A percentile compares a stretch with the other conserved stretches of the same genome.
Conservation (phyloP, 2,329 filamentous ascomycete genomes). For the Keithomyces neogunnii region DNA sequence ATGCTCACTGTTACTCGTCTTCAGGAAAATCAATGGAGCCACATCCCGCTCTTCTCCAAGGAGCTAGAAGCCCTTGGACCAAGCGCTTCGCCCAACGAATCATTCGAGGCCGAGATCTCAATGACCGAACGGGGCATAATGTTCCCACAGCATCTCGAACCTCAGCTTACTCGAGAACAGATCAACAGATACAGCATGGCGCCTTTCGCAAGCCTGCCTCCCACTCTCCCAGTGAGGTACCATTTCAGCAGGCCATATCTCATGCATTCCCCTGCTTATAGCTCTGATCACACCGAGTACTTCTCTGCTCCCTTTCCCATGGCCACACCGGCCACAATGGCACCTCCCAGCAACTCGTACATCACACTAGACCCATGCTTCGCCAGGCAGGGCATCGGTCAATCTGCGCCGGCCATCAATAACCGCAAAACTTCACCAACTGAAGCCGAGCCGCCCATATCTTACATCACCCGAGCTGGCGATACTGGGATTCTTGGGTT, state of each 20-base stretch:
- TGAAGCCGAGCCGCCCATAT: neutral
- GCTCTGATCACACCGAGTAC: slow-evolving; percentile 3
- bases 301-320: neutral
- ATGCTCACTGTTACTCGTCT: neutral
- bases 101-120: neutral
- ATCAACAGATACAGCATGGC: neutral
- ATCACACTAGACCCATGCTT: neutral
- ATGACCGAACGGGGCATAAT: neutral
- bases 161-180: neutral
- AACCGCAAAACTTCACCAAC: too few relatives aligned
- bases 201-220: neutral
- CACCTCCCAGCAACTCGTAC: neutral
- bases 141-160: neutral
- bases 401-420: neutral
- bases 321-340: neutral
- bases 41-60: neutral
- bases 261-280: neutral
- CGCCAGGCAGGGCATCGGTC: neutral
- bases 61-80: neutral
- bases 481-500: neutral
- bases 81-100: slow-evolving; percentile 1
- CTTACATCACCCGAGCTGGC: neutral
- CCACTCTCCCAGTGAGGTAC: neutral
- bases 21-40: neutral
- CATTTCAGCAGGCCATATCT: neutral